phyloP scores from a whole-genome alignment of 1,139 yeast species.

The Kodamaea ohmeri region DNA sequence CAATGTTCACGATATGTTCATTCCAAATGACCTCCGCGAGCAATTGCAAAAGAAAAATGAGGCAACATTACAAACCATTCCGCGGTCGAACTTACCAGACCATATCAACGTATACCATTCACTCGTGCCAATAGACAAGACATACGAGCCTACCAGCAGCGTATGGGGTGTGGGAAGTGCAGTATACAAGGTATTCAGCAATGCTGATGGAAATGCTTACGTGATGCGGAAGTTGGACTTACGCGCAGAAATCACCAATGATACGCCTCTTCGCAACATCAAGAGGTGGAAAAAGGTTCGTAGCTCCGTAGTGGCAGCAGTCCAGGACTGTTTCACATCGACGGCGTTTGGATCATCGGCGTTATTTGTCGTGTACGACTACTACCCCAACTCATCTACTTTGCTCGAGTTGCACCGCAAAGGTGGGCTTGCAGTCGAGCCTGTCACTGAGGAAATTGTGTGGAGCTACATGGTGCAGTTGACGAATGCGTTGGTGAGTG shows the following conservation, averaged over 20 bases:
- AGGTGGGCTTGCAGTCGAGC: slow-evolving; percentile 35
- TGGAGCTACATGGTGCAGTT: slow-evolving; percentile 81
- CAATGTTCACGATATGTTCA: slow-evolving; percentile 64
- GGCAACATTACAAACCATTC: slow-evolving; percentile 70
- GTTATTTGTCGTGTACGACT: slow-evolving; percentile 52
- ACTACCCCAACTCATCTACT: slow-evolving; percentile 62
- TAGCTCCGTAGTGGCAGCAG: slow-evolving; percentile 61
- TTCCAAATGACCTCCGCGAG: slow-evolving; percentile 72
- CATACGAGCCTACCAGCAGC: slow-evolving; percentile 49
- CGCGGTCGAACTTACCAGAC: slow-evolving; percentile 63
- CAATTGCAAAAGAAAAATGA: slow-evolving; percentile 71
- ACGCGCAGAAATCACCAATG: slow-evolving; percentile 49
- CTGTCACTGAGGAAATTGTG: slow-evolving; percentile 60
- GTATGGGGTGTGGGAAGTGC: slow-evolving; percentile 63
- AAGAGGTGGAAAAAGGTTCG: slow-evolving; percentile 51
- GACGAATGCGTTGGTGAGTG: slow-evolving; percentile 58
- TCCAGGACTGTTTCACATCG: slow-evolving; percentile 84
- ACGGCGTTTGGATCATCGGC: slow-evolving; percentile 71
- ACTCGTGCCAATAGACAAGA: slow-evolving; percentile 76
- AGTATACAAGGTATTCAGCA: slow-evolving; percentile 77
- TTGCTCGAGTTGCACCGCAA: slow-evolving; percentile 45
- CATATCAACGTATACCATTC: slow-evolving; percentile 83
- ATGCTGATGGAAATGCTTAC: slow-evolving; percentile 75
- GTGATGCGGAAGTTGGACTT: slow-evolving; percentile 68
- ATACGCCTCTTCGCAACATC: slow-evolving; percentile 41